Evolutionary conservation across 2,329 filamentous ascomycete genomes (phyloP).

Genomic region (Neoarthrinium moseri): DNA sequence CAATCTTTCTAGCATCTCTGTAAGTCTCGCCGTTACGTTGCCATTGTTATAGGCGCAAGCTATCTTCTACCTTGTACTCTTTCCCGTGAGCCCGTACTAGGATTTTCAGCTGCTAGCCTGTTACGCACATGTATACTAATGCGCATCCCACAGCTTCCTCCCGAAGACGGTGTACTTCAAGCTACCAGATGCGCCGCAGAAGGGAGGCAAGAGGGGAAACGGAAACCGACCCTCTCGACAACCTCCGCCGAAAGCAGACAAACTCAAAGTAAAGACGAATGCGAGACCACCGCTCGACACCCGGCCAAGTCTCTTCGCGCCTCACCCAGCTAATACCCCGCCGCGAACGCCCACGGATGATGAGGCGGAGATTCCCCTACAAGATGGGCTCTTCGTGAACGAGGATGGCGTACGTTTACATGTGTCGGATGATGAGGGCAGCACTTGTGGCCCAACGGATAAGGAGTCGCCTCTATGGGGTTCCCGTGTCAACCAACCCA

Average conservation of each 20-base stretch:
- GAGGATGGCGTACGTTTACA: conserved; percentile 58
- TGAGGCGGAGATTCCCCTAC: conserved; percentile 30
- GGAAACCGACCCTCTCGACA: conserved; percentile 30
- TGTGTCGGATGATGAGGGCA: conserved; percentile 31
- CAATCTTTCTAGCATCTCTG: conserved; percentile 51
- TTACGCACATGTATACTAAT: no score
- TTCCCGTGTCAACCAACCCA: conserved; percentile 71
- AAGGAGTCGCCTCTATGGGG: conserved; percentile 78
- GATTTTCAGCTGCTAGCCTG: no score
- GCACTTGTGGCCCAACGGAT: conserved; percentile 63
- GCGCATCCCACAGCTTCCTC: conserved; percentile 71
- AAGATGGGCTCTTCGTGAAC: conserved; percentile 53
- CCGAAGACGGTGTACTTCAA: conserved; percentile 91
- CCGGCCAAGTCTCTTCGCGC: conserved; percentile 54
- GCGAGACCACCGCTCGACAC: conserved; percentile 28
- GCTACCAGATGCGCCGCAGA: conserved; percentile 54
- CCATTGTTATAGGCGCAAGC: conserved; percentile 11
- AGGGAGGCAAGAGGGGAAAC: conserved; percentile 9
- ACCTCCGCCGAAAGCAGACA: conserved; percentile 24
- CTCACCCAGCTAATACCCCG: conserved; percentile 47
- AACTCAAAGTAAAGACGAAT: conserved; percentile 18
- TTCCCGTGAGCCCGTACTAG: background rate
- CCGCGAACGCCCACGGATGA: conserved; percentile 56
- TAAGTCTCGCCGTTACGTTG: conserved; percentile 29
- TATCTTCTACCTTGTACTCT: background rate